These are phyloP conservation scores for Chondrus crispus DNA, from an alignment of 23 red algal genomes.

Conservation along the genomic window DNA sequence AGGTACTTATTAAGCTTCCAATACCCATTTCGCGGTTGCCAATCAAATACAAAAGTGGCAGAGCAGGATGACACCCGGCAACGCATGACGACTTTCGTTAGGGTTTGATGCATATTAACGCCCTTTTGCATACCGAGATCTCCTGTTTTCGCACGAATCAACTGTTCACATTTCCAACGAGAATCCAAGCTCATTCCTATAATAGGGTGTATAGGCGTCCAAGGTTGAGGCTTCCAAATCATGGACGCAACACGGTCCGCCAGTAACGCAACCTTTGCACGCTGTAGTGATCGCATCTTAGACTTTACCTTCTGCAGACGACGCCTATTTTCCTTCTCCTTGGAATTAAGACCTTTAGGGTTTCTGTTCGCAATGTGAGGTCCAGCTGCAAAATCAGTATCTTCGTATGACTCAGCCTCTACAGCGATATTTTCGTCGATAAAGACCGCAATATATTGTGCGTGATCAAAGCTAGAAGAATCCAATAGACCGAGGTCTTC, in stretches of 20 bases:
- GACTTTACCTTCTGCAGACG: neutral
- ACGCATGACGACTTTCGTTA: slow-evolving; percentile 5
- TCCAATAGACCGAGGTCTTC: no score
- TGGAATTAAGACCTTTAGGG: no score
- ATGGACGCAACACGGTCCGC: neutral
- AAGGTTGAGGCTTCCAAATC: neutral
- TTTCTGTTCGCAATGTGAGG: no score
- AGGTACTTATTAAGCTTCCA: slow-evolving; percentile 39
- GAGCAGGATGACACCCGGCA: neutral
- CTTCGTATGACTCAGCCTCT: no score
- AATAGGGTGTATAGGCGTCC: neutral
- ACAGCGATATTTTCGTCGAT: no score
- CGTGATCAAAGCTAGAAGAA: no score
- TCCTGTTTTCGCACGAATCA: slow-evolving; percentile 33
- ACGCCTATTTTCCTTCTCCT: no score
- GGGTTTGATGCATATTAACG: slow-evolving; percentile 12
- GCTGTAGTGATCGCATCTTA: neutral
- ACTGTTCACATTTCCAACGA: slow-evolving; percentile 39
- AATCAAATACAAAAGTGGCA: slow-evolving; percentile 6
- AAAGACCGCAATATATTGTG: no score
- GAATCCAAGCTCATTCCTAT: neutral
- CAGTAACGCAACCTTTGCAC: neutral
- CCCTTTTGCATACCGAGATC: neutral
- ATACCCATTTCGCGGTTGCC: neutral
- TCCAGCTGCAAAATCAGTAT: no score